Evolutionary conservation across 2,329 filamentous ascomycete species (phyloP).

Genomic region (Exophiala sideris): DNA sequence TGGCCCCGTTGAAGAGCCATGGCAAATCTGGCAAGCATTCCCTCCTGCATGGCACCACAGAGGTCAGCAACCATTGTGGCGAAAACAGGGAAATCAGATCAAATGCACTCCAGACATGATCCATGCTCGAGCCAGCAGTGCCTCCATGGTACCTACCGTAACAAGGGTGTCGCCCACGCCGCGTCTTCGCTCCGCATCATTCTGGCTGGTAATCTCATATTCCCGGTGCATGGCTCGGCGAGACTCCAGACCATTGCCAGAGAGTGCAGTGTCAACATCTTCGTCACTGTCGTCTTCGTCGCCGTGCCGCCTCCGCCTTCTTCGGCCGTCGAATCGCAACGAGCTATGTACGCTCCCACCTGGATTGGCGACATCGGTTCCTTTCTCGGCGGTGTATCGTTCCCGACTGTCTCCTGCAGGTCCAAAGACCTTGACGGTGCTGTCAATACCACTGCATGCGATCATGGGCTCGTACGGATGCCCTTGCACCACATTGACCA

Average conservation of each 20-base stretch:
- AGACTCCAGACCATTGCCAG: constrained; percentile 48
- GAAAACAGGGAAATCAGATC: constrained; percentile 15
- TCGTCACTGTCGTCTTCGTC: constrained; percentile 19
- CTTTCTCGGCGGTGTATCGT: constrained; percentile 55
- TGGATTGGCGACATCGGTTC: constrained; percentile 55
- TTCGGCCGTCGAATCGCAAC: constrained; percentile 29
- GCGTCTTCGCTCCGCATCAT: constrained; percentile 58
- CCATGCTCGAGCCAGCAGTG: constrained; percentile 27
- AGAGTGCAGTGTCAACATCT: constrained; percentile 2
- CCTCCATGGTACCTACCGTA: constrained; percentile 44
- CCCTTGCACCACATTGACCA: constrained; percentile 67
- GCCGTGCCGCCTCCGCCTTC: constrained; percentile 17
- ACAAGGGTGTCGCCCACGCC: constrained; percentile 58
- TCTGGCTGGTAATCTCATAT: constrained; percentile 61
- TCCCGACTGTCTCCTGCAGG: constrained; percentile 51
- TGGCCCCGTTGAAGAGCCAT: constrained; percentile 40
- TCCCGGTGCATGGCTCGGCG: constrained; percentile 58
- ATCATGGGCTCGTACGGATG: constrained; percentile 67
- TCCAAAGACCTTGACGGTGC: constrained; percentile 67
- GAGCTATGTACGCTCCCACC: constrained; percentile 38
- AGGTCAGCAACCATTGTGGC: constrained; percentile 17
- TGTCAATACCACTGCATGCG: constrained; percentile 64
- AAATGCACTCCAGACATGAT: constrained; percentile 21
- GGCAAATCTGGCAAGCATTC: constrained; percentile 47
- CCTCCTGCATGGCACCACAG: constrained; percentile 36